Base-by-base conservation (phyloP, 768 basidiomycete species). In the Tremella mesenterica region DNA sequence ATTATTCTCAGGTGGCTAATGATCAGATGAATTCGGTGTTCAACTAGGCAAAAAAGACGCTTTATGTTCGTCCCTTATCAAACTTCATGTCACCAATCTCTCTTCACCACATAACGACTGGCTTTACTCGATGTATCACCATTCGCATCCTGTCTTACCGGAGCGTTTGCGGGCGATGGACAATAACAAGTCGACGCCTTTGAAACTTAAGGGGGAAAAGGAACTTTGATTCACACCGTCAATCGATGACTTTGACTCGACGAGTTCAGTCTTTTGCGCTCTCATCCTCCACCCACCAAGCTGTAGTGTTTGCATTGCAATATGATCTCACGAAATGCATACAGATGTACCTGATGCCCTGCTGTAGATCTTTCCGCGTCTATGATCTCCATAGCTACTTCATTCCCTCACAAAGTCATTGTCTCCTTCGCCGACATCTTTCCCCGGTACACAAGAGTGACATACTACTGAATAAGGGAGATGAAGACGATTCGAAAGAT, bases 61-160 rank as follows among this genome's bases (percentile, higher is more conserved):
- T n/a, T 63, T 73, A 21, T 55, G 58, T 16, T 52, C 58, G 14
- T 89, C 92, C 21, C 77, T 97, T 54, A 81, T 88, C 59, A 79
- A 83, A 44, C 79, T 97, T 20, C 92, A 96, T 67, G 85, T 88
- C 53, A 85, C 92, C 77, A 96, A 97, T 70, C 70, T 95, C 64
- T 86, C 85, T 44, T 90, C 88, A 1, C 86, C 95, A 44, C 89
- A 89, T 84, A 88, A 90, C 13, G 91, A 95, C 71, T 88, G 86
- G 86, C 73, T 90, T 83, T 95, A 93, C 76, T 95, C 90, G 47
- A 87, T 88, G 20, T 95, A 89, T 63, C 89, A 95, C 72, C 89
- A 96, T 74, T 91, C 87, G 44, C 93, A 99, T 73, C 93, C 93
- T 4, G 95, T 90, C 2, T 73, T 99, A 59, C 85, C 86, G 31